These are phyloP conservation scores for Kodamaea derodonti DNA, from an alignment of 1,139 yeast species.

Conservation along the genomic window DNA sequence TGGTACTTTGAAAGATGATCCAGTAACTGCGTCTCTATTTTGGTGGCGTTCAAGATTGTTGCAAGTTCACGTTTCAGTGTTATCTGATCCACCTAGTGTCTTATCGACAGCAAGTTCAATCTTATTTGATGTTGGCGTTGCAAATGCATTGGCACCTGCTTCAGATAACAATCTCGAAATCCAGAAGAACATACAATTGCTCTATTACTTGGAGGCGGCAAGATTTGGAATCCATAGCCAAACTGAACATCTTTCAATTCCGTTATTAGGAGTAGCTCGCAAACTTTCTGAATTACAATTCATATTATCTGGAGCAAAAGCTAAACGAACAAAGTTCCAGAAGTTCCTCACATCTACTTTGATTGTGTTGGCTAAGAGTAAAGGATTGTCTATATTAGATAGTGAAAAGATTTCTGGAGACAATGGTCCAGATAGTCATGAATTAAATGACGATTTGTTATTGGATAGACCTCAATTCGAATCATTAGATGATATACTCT, in stretches of 20 bases:
- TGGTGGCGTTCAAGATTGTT: constrained; percentile 78
- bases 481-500: constrained; percentile 49
- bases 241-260: constrained; percentile 54
- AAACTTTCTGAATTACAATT: constrained; percentile 58
- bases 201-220: constrained; percentile 64
- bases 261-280: constrained; percentile 50
- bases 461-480: constrained; percentile 73
- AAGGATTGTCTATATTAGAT: constrained; percentile 23
- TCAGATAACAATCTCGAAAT: constrained; percentile 20
- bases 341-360: constrained; percentile 65
- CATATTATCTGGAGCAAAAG: constrained; percentile 81
- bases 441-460: constrained; percentile 72
- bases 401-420: constrained; percentile 15
- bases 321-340: constrained; percentile 84
- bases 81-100: constrained; percentile 54
- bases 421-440: constrained; percentile 50
- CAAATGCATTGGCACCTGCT: constrained; percentile 28
- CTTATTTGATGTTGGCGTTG: constrained; percentile 32
- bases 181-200: constrained; percentile 37
- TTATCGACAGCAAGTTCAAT: constrained; percentile 39
- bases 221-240: constrained; percentile 58
- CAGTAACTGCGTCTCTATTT: constrained; percentile 43
- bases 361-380: constrained; percentile 71
- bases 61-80: constrained; percentile 56
- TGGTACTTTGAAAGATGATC: constrained; percentile 13